phyloP scores from a whole-genome alignment of 2,329 filamentous ascomycete genomes.

The Aspergillus thermomutatus region DNA sequence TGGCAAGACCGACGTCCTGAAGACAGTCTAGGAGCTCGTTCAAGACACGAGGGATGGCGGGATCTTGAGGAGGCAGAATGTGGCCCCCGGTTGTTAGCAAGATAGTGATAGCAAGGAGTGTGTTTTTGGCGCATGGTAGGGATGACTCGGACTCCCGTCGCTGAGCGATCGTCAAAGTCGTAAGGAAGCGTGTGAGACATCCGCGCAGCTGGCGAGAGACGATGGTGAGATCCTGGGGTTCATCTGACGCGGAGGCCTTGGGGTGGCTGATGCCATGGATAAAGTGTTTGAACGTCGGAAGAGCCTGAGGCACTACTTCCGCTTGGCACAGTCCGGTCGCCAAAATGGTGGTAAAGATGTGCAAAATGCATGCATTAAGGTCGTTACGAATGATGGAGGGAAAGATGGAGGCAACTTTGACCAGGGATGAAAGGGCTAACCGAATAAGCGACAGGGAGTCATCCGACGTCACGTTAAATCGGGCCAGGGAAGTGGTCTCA shows the following conservation, averaged over 20 bases:
- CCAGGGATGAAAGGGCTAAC: conserved; percentile 78
- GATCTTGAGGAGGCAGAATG: conserved; percentile 69
- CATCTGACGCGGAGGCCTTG: conserved; percentile 13
- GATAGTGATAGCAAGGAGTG: conserved; percentile 81
- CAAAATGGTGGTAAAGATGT: conserved; percentile 92
- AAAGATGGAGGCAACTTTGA: conserved; percentile 93
- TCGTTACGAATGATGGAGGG: conserved; percentile 95
- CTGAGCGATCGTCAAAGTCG: conserved; percentile 57
- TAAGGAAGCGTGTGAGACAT: conserved; percentile 76
- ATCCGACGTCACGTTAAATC: conserved; percentile 73
- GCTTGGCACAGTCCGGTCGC: conserved; percentile 84
- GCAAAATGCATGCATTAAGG: conserved; percentile 90
- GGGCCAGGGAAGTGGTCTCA: conserved; percentile 56
- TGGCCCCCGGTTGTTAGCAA: conserved; percentile 78
- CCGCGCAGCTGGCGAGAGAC: conserved; percentile 72
- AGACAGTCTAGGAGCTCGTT: conserved; percentile 84
- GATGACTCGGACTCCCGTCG: conserved; percentile 64
- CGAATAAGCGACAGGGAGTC: conserved; percentile 79
- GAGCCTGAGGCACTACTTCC: conserved; percentile 80
- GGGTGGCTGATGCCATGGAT: conserved; percentile 65
- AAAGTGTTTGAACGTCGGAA: conserved; percentile 91
- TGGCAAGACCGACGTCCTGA: conserved; percentile 58
- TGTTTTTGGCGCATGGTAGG: conserved; percentile 87
- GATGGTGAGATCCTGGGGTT: conserved; percentile 40
- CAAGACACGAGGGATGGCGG: conserved; percentile 70